Evolutionary conservation across 306 rosid genomes (phyloP), one percentile per base, ranked within the genome.

Genomic region (Cicer chorassanicum): DNA sequence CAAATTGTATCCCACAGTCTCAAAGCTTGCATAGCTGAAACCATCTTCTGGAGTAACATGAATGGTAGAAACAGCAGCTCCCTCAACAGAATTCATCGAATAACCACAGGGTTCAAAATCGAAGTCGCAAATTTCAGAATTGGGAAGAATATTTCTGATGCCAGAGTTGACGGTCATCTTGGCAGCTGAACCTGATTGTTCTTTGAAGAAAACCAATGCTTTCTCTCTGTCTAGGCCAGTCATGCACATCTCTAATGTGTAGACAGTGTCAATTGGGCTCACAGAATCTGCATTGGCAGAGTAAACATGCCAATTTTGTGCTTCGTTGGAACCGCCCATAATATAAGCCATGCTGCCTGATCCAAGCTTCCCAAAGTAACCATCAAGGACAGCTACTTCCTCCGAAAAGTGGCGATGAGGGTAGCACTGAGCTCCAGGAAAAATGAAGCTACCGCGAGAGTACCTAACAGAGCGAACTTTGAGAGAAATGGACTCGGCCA

Each of bases 21-120:
- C 93, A 70, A 89, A 89, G 73, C 93, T 89, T 0, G 93, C 91
- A 78, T 87, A 89, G 15, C 93, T 86, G 55, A 89, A 88, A 24
- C 93, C 93, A 55, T 88, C 83, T 74, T 84, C 87, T 0, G 87
- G 87, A 5, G 87, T 84, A 19, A 89, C 73, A 57, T 89, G 93
- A 70, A 89, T 89, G 65, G 93, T 89, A 6, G 93, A 89, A 50
- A 89, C 84, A 9, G 91, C 93, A 60, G 71, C 63, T 9, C 86
- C 89, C 76, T 89, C 88, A 13, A 89, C 81, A 24, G 91, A 84
- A 14, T 89, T 89, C 93, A 89, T 86, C 0, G 93, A 89, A 68
- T 87, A 89, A 48, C 93, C 93, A 59, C 93, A 89, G 0, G 93
- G 91, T 4, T 89, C 93, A 72, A 89, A 89, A 10, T 85, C 89